These are phyloP conservation scores for Lecanicillium sp. DNA, from an alignment of 2,329 filamentous ascomycete species.

Conservation along the genomic window DNA sequence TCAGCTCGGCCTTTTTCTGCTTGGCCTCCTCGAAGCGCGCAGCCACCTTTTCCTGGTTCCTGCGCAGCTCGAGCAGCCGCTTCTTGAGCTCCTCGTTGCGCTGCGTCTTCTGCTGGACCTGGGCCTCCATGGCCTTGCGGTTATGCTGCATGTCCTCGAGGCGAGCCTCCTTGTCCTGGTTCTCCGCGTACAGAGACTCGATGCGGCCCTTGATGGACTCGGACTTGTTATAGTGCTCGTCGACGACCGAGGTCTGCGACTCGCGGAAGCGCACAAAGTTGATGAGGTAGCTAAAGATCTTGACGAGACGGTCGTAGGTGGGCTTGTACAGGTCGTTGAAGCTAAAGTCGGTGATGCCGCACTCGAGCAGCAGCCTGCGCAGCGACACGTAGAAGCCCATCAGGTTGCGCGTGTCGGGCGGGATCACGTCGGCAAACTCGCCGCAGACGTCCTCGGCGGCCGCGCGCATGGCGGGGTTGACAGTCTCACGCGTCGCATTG, in stretches of 20 bases:
- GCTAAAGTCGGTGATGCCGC: slow-evolving; percentile 87
- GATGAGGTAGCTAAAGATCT: slow-evolving; percentile 96
- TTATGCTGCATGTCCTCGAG: slow-evolving; percentile 76
- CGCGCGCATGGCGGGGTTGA: slow-evolving; percentile 91
- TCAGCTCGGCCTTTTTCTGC: slow-evolving; percentile 69
- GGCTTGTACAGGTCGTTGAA: slow-evolving; percentile 89
- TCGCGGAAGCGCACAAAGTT: slow-evolving; percentile 98
- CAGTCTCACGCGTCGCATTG: slow-evolving; percentile 85
- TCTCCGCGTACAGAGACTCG: slow-evolving; percentile 76
- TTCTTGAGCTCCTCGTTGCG: slow-evolving; percentile 84
- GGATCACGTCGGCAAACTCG: slow-evolving; percentile 76
- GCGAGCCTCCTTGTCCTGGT: slow-evolving; percentile 76
- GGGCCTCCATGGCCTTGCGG: slow-evolving; percentile 69
- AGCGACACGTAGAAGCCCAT: slow-evolving; percentile 93
- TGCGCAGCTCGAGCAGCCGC: slow-evolving; percentile 69
- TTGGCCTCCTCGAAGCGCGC: slow-evolving; percentile 78
- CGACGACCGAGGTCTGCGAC: slow-evolving; percentile 81
- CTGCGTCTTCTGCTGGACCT: slow-evolving; percentile 76
- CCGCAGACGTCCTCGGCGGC: slow-evolving; percentile 82
- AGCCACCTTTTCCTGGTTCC: slow-evolving; percentile 75
- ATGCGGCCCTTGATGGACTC: slow-evolving; percentile 82
- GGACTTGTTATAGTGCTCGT: slow-evolving; percentile 87
- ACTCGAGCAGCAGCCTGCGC: slow-evolving; percentile 72
- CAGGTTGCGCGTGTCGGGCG: slow-evolving; percentile 81
- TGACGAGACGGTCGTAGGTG: slow-evolving; percentile 81